These are phyloP conservation scores for Coemansia interrupta DNA, from an alignment of 192 early-diverging fungal species.

Conservation along the genomic window DNA sequence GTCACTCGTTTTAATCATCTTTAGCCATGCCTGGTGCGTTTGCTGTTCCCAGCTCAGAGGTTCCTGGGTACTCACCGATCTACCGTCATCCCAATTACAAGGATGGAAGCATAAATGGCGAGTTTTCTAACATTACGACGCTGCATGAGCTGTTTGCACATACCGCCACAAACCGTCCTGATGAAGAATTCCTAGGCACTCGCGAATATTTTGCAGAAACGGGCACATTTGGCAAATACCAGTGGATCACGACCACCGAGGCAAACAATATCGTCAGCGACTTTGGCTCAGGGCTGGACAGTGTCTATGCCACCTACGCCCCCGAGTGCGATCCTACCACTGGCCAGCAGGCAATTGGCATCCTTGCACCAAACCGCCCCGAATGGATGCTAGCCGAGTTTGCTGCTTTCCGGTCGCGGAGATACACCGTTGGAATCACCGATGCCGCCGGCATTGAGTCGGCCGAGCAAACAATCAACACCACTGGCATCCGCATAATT, in stretches of 20 bases:
- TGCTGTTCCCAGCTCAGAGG: constrained; percentile 7
- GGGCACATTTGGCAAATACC: constrained; percentile 50
- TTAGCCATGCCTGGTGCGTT: not conserved
- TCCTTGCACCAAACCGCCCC: constrained; percentile 68
- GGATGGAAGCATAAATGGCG: constrained; percentile 26
- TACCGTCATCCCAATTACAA: constrained; percentile 27
- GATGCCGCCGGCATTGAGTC: constrained; percentile 72
- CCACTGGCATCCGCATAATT: constrained; percentile 62
- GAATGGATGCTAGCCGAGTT: constrained; percentile 70
- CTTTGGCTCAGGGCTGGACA: constrained; percentile 60
- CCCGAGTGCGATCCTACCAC: not conserved
- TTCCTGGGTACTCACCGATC: constrained; percentile 8
- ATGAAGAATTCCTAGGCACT: constrained; percentile 49
- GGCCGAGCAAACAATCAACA: constrained; percentile 74
- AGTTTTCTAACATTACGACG: constrained; percentile 28
- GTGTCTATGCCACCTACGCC: constrained; percentile 56
- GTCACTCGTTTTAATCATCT: too few species aligned
- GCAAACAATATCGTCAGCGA: constrained; percentile 52
- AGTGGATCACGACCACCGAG: constrained; percentile 57
- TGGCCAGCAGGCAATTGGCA: constrained; percentile 54
- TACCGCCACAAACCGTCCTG: constrained; percentile 11
- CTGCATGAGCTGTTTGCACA: constrained; percentile 29
- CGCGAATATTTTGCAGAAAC: constrained; percentile 55
- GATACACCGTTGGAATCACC: constrained; percentile 67
- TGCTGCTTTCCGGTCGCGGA: constrained; percentile 58